These are phyloP conservation scores for Lenzites betulinus DNA, from an alignment of 768 basidiomycete species.

Conservation along the genomic window DNA sequence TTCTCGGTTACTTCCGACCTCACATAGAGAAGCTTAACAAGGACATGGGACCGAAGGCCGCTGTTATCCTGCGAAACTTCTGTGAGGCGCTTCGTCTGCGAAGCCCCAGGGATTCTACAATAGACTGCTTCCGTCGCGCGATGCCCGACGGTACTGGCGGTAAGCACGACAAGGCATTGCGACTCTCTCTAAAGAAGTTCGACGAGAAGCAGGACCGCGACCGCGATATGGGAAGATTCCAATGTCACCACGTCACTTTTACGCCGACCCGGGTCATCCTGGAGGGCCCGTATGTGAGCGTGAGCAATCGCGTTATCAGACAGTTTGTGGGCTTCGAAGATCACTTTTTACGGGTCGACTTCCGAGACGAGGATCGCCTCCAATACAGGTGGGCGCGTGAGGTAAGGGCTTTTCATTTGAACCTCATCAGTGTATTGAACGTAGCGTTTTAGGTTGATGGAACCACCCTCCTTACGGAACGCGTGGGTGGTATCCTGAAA, in stretches of 20 bases:
- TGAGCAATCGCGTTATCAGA: slow-evolving; percentile 83
- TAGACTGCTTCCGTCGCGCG: slow-evolving; percentile 48
- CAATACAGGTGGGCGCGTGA: slow-evolving; percentile 71
- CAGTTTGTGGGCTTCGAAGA: slow-evolving; percentile 60
- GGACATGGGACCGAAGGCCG: slow-evolving; percentile 35
- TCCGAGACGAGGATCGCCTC: slow-evolving; percentile 81
- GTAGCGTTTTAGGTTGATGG: slow-evolving; percentile 27
- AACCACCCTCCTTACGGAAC: slow-evolving; percentile 26
- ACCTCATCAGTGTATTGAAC: not conserved
- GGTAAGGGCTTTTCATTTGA: slow-evolving; percentile 31
- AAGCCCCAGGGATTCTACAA: slow-evolving; percentile 42
- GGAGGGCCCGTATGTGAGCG: slow-evolving; percentile 74
- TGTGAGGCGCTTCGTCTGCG: slow-evolving; percentile 49
- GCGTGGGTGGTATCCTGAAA: slow-evolving; percentile 36
- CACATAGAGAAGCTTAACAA: slow-evolving; percentile 45
- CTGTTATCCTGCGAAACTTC: slow-evolving; percentile 57
- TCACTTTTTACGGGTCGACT: slow-evolving; percentile 80
- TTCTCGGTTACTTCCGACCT: slow-evolving; percentile 46
- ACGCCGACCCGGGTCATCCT: slow-evolving; percentile 46
- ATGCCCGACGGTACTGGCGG: slow-evolving; percentile 11
- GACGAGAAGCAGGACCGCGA: not conserved
- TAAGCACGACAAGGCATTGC: not conserved
- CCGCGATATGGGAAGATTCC: slow-evolving; percentile 42
- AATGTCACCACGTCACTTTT: slow-evolving; percentile 69
- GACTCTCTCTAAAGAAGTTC: not conserved